A percentile compares a stretch with the other conserved stretches of the same genome.
Evolutionary conservation across 2,329 filamentous ascomycete genomes (phyloP).

Genomic region (Colletotrichum karsti): DNA sequence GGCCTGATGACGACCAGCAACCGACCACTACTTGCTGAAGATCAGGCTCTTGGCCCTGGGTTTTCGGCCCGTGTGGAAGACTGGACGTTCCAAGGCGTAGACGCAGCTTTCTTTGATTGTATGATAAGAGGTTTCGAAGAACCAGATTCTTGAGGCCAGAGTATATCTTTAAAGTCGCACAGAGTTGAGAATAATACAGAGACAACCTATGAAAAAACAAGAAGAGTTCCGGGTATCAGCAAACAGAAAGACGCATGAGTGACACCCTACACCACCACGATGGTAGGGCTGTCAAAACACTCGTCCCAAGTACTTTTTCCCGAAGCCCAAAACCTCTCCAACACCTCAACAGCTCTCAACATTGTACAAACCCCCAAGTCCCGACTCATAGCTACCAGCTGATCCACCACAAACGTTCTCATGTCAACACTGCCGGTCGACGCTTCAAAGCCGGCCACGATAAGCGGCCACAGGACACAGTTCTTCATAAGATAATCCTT

Average conservation of each 20-base stretch:
- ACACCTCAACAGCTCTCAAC: not conserved
- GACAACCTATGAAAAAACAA: no score
- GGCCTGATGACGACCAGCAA: no score
- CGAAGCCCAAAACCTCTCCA: conserved; percentile 13
- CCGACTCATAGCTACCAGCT: not conserved
- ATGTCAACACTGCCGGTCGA: not conserved
- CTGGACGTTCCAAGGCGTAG: conserved; percentile 43
- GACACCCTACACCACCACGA: not conserved
- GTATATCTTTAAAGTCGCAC: no score
- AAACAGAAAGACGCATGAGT: not conserved
- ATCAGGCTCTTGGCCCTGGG: conserved; percentile 16
- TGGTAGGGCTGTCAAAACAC: conserved; percentile 12
- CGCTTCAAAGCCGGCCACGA: conserved; percentile 19
- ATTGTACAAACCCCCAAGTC: not conserved
- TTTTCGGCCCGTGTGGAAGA: conserved; percentile 36
- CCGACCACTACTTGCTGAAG: not conserved
- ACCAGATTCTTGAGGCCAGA: not conserved
- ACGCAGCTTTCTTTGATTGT: conserved; percentile 42
- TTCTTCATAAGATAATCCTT: not conserved
- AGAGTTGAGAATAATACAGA: no score
- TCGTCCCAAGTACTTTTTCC: not conserved
- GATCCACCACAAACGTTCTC: not conserved
- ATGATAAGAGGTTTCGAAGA: conserved; percentile 7
- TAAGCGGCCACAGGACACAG: not conserved
- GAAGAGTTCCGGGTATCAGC: no score